Base-by-base conservation (phyloP, 345 rosid species). In the Lenwebbia sp. region DNA sequence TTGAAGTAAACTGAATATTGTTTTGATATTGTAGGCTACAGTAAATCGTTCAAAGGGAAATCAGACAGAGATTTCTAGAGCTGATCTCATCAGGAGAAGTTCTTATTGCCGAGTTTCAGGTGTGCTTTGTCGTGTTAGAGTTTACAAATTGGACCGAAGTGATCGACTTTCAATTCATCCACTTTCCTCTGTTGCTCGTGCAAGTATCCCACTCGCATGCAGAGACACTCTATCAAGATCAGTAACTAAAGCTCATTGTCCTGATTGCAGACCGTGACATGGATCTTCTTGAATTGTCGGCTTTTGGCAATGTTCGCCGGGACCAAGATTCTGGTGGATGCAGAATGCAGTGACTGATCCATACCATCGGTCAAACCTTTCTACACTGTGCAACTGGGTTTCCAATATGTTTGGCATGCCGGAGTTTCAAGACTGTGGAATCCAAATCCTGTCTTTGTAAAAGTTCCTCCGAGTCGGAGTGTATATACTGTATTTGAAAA, bases 11-110 rank as follows among this genome's bases (percentile, higher is more conserved):
- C 28, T 78, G 40, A 47, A 14, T 37, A 57, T 83, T 56, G 44
- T 44, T 76, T 40, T 25, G 62, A 54, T 33, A 37, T 62, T 83
- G 83, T 91, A 95, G 98, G 98, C 97, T 82, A 94, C 94, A 25
- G 99, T 93, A 41, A 97, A 95, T 84, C 92, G 98, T 89, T 93
- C 98, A 57, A 97, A 97, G 91, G 98, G 98, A 60, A 96, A 97
- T 57, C 92, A 91, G 85, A 97, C 94, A 13, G 98, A 96, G 85
- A 89, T 95, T 55, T 93, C 99, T 44, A 91, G 90, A 91, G 91
- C 99, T 57, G 99, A 97, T 54, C 96, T 97, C 88, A 92, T 97
- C 81, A 92, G 91, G 85, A 96, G 88, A 90, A 97, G 99, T 90
- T 93, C 98, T 58, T 95, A 96, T 85, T 97, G 99, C 87, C 96